These are phyloP conservation scores for Dactylellina parvicollis DNA, from an alignment of 2,329 filamentous ascomycete genomes.

Conservation along the genomic window DNA sequence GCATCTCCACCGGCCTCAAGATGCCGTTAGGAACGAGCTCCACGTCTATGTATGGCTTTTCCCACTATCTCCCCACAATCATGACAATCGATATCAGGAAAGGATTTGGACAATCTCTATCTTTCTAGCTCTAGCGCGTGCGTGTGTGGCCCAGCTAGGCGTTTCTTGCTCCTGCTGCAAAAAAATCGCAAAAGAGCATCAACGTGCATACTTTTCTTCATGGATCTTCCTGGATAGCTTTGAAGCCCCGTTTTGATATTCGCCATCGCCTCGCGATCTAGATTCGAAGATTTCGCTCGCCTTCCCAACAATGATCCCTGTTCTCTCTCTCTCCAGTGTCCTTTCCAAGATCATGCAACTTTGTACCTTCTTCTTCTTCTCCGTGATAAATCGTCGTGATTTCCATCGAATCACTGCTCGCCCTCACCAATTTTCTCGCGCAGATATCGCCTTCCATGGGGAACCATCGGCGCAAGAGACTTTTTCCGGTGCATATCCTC, in stretches of 20 bases:
- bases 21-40: not conserved
- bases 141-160: not conserved
- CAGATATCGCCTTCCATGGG: no score
- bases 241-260: not conserved
- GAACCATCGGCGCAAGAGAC: no score
- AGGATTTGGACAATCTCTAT: not conserved
- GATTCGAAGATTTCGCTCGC: not conserved
- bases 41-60: not conserved
- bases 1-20: not conserved
- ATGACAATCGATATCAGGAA: not conserved
- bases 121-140: not conserved
- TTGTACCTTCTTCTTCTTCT: not conserved
- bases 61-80: not conserved
- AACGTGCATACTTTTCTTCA: not conserved
- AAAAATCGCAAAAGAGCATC: not conserved
- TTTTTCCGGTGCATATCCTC: not conserved
- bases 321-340: not conserved
- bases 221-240: conserved; percentile 7
- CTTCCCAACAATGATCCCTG: not conserved
- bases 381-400: not conserved
- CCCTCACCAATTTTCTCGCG: no score
- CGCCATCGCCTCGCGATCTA: not conserved
- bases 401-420: not conserved
- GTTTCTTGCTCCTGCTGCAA: no score
- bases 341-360: not conserved